Evolutionary conservation across 768 basidiomycete species (phyloP).

Genomic region (Mycena rosella): DNA sequence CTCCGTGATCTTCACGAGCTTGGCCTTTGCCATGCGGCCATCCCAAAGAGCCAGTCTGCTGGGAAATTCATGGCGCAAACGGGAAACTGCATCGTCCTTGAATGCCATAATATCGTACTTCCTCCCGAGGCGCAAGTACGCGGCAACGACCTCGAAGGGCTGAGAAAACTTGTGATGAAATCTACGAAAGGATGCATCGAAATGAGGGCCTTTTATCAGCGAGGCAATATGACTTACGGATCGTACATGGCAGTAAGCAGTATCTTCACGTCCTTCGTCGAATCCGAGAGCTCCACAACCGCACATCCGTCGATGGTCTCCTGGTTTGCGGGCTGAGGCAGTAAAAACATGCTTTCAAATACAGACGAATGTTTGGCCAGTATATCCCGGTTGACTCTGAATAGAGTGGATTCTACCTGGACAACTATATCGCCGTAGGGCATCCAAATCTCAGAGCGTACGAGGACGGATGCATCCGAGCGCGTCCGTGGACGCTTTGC

Average conservation of each 20-base stretch:
- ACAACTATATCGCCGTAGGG: constrained; percentile 35
- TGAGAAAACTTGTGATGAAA: neutral
- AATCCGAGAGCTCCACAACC: constrained; percentile 31
- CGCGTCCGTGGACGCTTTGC: neutral
- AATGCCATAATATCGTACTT: constrained; percentile 12
- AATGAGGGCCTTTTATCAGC: neutral
- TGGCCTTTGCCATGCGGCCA: neutral
- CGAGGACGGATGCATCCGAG: neutral
- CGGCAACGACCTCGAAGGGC: neutral
- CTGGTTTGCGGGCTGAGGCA: constrained; percentile 30
- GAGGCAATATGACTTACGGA: constrained; percentile 23
- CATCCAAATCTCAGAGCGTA: constrained; percentile 30
- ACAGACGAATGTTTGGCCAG: constrained; percentile 34
- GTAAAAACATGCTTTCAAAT: constrained; percentile 36
- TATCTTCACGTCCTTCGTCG: constrained; percentile 17
- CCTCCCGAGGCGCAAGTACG: constrained; percentile 3
- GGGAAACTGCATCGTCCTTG: neutral
- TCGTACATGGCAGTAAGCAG: constrained; percentile 35
- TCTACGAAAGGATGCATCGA: neutral
- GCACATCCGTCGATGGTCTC: constrained; percentile 35
- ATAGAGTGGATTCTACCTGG: constrained; percentile 20
- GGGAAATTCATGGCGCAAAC: constrained; percentile 10
- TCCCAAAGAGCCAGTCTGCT: neutral
- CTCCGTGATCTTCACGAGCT: neutral
- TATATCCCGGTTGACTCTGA: constrained; percentile 34